A percentile compares a stretch with the other conserved stretches of the same genome.
Evolutionary conservation across 441 rosid species (phyloP).

Genomic region (Daphne laureola): DNA sequence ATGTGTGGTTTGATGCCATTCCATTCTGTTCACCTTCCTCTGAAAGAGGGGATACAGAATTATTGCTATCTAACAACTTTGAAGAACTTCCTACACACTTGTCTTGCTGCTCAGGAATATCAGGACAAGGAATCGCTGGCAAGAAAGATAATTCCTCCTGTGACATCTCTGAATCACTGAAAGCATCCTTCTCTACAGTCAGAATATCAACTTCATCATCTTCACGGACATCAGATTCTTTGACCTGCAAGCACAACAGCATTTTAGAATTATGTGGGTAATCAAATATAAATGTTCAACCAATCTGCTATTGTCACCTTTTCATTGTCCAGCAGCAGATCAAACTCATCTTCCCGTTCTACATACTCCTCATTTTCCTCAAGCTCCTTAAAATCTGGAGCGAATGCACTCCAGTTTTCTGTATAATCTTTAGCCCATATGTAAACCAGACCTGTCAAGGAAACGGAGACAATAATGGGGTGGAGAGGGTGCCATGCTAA

Average conservation of each 20-base stretch:
- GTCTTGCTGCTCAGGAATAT: conserved; percentile 60
- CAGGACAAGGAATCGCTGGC: conserved; percentile 88
- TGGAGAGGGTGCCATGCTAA: conserved; percentile 99
- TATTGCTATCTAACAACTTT: conserved; percentile 58
- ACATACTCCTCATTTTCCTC: conserved; percentile 98
- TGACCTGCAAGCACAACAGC: conserved; percentile 48
- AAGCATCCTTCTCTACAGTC: conserved; percentile 71
- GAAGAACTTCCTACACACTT: conserved; percentile 48
- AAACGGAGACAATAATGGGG: conserved; percentile 88
- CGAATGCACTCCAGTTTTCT: conserved; percentile 99
- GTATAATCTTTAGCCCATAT: conserved; percentile 98
- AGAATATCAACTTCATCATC: conserved; percentile 91
- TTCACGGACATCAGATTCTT: conserved; percentile 68
- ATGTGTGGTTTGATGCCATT: conserved; percentile 38
- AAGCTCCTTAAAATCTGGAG: conserved; percentile 97
- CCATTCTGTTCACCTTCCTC: conserved; percentile 80
- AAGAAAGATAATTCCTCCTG: conserved; percentile 89
- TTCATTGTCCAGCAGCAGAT: conserved; percentile 79
- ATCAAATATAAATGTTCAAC: conserved; percentile 11
- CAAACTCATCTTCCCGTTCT: conserved; percentile 95
- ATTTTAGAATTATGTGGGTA: conserved; percentile 15
- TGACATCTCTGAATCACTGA: conserved; percentile 94
- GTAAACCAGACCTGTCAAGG: conserved; percentile 84
- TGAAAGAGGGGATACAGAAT: conserved; percentile 72
- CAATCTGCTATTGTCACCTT: conserved; percentile 42